Conservation (phyloP, 805 yeast species). For the Saccharomyces mikatae region DNA sequence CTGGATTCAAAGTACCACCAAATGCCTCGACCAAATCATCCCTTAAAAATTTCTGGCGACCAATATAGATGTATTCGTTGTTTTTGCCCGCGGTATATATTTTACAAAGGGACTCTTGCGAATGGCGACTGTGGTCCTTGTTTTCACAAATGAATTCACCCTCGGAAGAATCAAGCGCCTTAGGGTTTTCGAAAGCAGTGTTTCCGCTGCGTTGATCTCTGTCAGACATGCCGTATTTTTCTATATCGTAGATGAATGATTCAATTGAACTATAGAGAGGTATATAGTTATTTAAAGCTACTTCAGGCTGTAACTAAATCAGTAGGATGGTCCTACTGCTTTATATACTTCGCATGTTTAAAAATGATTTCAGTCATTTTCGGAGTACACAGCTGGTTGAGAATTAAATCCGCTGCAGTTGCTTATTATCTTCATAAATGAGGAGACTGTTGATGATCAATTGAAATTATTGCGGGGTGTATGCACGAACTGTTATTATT, state of each 20-base stretch:
- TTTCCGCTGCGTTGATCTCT: conserved; percentile 10
- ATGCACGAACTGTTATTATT: not conserved
- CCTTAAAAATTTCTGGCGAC: conserved; percentile 56
- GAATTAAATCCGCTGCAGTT: not conserved
- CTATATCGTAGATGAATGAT: not conserved
- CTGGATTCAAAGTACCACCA: conserved; percentile 77
- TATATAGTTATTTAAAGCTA: not conserved
- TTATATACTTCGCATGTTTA: not conserved
- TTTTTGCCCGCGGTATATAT: conserved; percentile 36
- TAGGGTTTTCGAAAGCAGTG: conserved; percentile 5
- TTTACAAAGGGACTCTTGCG: conserved; percentile 10
- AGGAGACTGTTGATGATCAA: not conserved
- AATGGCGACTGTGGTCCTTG: not conserved
- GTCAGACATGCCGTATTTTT: conserved; percentile 3
- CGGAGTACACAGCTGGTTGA: not conserved
- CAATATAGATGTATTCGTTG: conserved; percentile 59
- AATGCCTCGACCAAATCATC: conserved; percentile 54
- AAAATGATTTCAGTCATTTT: not conserved
- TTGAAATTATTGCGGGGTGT: not conserved
- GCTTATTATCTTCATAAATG: not conserved
- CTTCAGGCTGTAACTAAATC: not conserved
- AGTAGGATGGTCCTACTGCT: not conserved
- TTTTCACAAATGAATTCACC: not conserved
- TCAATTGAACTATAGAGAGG: not conserved
- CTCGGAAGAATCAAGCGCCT: not conserved